A percentile compares a stretch with the other conserved stretches of the same genome.
phyloP scores from a whole-genome alignment of 225 moss, liverwort and hornwort genomes.

The Bryum argenteum region DNA sequence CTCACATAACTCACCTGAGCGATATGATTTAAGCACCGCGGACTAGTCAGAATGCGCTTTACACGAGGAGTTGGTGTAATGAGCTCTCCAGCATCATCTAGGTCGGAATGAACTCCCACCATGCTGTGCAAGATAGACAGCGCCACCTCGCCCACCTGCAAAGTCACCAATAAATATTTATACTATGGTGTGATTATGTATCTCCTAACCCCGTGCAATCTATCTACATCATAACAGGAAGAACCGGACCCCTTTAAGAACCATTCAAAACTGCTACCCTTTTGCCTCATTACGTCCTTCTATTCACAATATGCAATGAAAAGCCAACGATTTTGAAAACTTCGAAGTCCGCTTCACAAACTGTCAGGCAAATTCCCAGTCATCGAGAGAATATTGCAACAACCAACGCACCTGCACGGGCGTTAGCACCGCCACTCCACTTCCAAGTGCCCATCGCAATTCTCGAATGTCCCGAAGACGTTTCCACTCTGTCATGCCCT shows the following conservation, averaged over 20 bases:
- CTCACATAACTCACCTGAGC: conserved; percentile 58
- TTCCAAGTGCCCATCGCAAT: conserved; percentile 87
- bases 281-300: conserved; percentile 11
- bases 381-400: not conserved
- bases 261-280: conserved; percentile 1
- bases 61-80: conserved; percentile 91
- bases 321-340: not conserved
- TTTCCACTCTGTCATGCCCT: conserved; percentile 94
- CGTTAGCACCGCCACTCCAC: conserved; percentile 76
- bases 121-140: conserved; percentile 90
- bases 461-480: conserved; percentile 87
- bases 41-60: conserved; percentile 87
- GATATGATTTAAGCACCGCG: conserved; percentile 90
- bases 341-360: conserved; percentile 10
- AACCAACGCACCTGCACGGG: conserved; percentile 75
- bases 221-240: not conserved
- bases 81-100: conserved; percentile 96
- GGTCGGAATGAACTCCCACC: conserved; percentile 90
- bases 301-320: conserved; percentile 3
- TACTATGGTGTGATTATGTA: not conserved
- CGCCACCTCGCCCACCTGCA: conserved; percentile 86
- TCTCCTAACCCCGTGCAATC: conserved; percentile 7
- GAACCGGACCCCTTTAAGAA: too few species aligned
- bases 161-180: conserved; percentile 4
- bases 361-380: conserved; percentile 7